Conservation (phyloP, 2,329 filamentous ascomycete species). For the Claviceps arundinis region DNA sequence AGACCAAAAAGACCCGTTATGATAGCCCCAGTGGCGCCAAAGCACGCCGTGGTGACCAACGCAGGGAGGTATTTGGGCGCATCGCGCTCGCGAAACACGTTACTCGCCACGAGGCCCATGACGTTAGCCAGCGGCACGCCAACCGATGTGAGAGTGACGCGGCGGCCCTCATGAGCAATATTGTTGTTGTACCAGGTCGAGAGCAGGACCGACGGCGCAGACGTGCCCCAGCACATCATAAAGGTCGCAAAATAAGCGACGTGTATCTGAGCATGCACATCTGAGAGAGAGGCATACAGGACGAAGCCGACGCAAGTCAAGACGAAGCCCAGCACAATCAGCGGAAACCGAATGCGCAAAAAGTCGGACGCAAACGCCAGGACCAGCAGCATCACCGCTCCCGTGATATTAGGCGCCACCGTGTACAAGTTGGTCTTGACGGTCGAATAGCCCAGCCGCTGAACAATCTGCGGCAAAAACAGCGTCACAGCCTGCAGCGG, state of each 20-base stretch:
- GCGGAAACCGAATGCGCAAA: constrained; percentile 54
- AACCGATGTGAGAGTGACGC: constrained; percentile 56
- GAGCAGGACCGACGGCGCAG: constrained; percentile 58
- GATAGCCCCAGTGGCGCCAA: constrained; percentile 46
- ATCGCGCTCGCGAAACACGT: constrained; percentile 53
- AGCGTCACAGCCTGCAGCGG: constrained; percentile 41
- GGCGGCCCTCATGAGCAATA: constrained; percentile 60
- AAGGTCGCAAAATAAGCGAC: constrained; percentile 66
- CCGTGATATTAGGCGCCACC: constrained; percentile 65
- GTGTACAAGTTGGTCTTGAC: constrained; percentile 66
- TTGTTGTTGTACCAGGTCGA: constrained; percentile 67
- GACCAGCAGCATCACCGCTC: constrained; percentile 58
- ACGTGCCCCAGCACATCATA: constrained; percentile 74
- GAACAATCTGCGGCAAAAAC: constrained; percentile 43
- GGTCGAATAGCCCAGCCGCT: constrained; percentile 31
- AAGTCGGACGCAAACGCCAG: constrained; percentile 60
- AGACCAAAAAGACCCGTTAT: constrained; percentile 40
- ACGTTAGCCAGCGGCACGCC: constrained; percentile 64
- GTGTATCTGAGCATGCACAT: constrained; percentile 44
- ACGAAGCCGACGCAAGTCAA: constrained; percentile 69
- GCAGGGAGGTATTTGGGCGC: constrained; percentile 55
- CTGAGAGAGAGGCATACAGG: constrained; percentile 59
- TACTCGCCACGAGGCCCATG: constrained; percentile 58
- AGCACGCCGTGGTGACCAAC: constrained; percentile 49
- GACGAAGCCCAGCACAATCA: constrained; percentile 59